Evolutionary conservation across 108 stramenopile genomes (phyloP), one percentile per base, ranked within the genome.

Genomic region (Fragilariopsis cylindrus): DNA sequence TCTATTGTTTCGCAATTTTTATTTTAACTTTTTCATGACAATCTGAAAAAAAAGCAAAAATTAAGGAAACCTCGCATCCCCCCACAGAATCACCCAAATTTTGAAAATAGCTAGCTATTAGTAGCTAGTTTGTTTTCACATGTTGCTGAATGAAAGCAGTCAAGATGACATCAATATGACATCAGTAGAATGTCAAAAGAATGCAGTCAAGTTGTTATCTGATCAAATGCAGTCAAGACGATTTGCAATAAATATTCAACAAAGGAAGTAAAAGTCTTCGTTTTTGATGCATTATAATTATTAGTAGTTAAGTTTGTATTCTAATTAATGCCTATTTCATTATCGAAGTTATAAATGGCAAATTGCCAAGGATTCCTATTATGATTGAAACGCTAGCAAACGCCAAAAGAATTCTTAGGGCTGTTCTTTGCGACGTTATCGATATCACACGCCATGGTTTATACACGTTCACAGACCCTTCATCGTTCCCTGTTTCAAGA

Each of bases 391-490:
- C 5, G 39, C 75, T 56, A 3, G 85, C 45, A n/a, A 83, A 40
- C 39, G 42, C 57, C 8, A 87, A 54, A 5, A 87, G 62, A 9
- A 75, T 43, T 18, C 46, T 18, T 48, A 87, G 56, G 7, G 69
- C 55, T 8, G 18, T 39, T 4, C 50, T 64, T 57, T 87, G 72
- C 1, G 65, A 18, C 21, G 40, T 56, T 39, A 69, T 71, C 30
- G 76, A 63, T 40, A 52, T 47, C 13, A 78, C 18, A 21, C 39
- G 7, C 4, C 21, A 68, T 66, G 70, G 50, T 41, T 77, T 67
- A 54, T 87, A 81, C 45, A 87, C 82, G 48, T 54, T 70, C 15
- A 87, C 71, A 44, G 64, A 70, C 16, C 85, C 85, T 48, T 65
- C 55, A 12, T 49, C 49, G 40, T 84, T 71, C 12, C 47, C 69